Evolutionary conservation across 2,329 filamentous ascomycete species (phyloP), one percentile per base, ranked within the genome.

Genomic region (Xylariomycetidae sp.): DNA sequence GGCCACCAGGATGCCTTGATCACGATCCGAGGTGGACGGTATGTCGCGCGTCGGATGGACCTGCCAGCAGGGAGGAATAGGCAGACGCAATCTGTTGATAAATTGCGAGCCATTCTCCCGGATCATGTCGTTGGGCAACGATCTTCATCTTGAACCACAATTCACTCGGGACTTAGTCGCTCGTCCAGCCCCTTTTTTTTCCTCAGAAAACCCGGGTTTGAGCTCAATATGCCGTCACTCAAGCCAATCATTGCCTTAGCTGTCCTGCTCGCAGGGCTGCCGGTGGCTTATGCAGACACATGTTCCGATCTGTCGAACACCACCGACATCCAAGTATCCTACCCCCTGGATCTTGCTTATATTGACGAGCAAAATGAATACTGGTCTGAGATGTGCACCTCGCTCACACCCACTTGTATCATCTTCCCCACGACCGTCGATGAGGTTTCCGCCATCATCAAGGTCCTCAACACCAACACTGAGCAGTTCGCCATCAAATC

Each of bases 401-500:
- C 63, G 22, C 51, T 69, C 15, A 53, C 55, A 25, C 68, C 68
- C 5, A 59, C 57, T 27, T 72, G 69, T 38, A 67, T 69, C 30
- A 56, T 70, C 23, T 64, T 66, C 27, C 71, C 72, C 3, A 60
- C 58, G n/a, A 69, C 60, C 22, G 63, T 67, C 2, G 54, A 63
- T 7, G 70, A 80, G 45, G 71, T 80, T 16, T 62, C 72, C 1
- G 58, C 61, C 9, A 64, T 74, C 12, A 60, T 80, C 31, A 63
- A 61, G 27, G 56, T 69, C 12, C 60, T 80, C 12, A 63, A 63
- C 12, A 56, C 65, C 26, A 63, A 63, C 19, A 53, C 60, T 4
- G 69, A 67, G 31, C 53, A 43, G 4, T 80, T 80, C 44, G 73
- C 74, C 6, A 58, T 75, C 42, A 71, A 73, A 40, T 70, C 69